Conservation (phyloP, 129 eudicot species). For the Flaveria ramosissima region DNA sequence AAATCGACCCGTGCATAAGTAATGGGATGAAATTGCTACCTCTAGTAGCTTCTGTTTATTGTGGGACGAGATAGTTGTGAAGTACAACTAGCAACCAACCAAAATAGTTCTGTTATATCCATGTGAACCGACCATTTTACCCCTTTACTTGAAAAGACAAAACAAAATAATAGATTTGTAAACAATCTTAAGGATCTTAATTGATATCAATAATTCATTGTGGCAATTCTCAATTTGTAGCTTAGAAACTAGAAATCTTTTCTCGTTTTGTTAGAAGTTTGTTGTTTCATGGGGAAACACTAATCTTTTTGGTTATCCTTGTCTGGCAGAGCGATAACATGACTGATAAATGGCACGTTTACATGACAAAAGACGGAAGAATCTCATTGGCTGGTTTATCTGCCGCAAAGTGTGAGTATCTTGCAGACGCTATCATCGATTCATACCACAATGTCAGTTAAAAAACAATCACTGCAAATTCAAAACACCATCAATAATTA, state of each 20-base stretch:
- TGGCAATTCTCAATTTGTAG: no score
- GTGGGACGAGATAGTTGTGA: background rate
- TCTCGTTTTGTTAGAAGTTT: no score
- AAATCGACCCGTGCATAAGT: background rate
- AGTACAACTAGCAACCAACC: slow-evolving; percentile 3
- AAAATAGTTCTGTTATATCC: background rate
- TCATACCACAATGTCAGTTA: slow-evolving; percentile 85
- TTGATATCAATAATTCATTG: no score
- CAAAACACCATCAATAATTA: slow-evolving; percentile 17
- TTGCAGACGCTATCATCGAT: slow-evolving; percentile 97
- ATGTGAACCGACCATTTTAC: background rate
- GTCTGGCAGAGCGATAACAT: slow-evolving; percentile 80
- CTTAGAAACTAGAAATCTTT: no score
- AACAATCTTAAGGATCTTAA: background rate
- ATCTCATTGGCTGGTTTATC: slow-evolving; percentile 96
- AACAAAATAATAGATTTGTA: background rate
- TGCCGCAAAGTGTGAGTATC: slow-evolving; percentile 93
- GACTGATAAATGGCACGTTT: slow-evolving; percentile 95
- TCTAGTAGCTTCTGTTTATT: background rate
- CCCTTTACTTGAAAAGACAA: background rate
- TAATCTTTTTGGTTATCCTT: background rate
- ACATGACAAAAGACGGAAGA: slow-evolving; percentile 99
- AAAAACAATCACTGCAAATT: slow-evolving; percentile 13
- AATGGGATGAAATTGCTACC: background rate
- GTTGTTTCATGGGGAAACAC: background rate